Evolutionary conservation across 495 filamentous ascomycete genomes (phyloP), one percentile per base, ranked within the genome.

Genomic region (Neurospora discreta): DNA sequence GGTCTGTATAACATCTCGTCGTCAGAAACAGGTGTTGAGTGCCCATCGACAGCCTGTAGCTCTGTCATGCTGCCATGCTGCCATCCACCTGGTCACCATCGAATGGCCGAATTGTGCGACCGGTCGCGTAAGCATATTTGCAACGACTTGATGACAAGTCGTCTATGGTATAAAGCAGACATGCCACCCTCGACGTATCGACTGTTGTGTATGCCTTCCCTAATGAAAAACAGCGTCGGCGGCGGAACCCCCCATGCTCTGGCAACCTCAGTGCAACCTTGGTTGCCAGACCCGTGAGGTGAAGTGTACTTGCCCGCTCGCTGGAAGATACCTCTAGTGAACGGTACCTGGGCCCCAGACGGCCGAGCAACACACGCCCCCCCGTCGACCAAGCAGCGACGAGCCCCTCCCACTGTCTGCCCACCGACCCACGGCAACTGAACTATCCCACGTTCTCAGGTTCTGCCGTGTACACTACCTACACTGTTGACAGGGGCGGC

Each of bases 371-470:
- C 74, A 71, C 71, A 73, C 76, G 33, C 73, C 76, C 73, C 73
- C 74, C 74, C 71, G 71, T 73, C 58, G 69, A 68, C 42, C 69
- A 72, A 72, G 42, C 73, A 73, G 68, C 74, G 69, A 74, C 58
- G 70, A 72, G 71, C 74, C 75, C 67, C 73, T 72, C 74, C 41
- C 23, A 60, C 52, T 33, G 52, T 60, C 46, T 58, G 46, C 23
- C 46, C 20, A 5, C 36, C 75, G 71, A 73, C 69, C 73, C 75
- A 36, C 33, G 33, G 6, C 33, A 73, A 75, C 43, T 75, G 77
- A 73, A 75, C 43, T 75, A 78, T 79, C 78, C 78, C 78, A 78
- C 77, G 74, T 77, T 79, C 78, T 77, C 78, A 78, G 74, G 73
- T 77, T 79, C 70, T 75, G 52, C 71, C 68, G 69, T 73, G n/a